These are phyloP conservation scores for Boletellus dicymbophilus DNA, from an alignment of 1,284 basidiomycete species.

Conservation along the genomic window DNA sequence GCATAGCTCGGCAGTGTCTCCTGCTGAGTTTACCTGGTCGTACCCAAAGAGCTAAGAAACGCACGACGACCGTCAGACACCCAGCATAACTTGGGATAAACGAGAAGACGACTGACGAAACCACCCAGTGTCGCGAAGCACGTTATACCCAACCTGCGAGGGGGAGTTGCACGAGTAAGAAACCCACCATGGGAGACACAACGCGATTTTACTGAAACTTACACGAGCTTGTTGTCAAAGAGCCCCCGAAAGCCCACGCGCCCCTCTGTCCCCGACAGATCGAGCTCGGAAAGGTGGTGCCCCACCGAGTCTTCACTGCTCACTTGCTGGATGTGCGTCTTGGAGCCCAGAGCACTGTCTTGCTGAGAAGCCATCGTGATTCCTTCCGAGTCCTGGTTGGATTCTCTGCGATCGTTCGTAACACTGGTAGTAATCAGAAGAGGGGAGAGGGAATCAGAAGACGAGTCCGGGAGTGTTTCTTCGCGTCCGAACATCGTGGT, in stretches of 20 bases:
- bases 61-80: background rate
- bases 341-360: conserved; percentile 1
- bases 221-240: conserved; percentile 33
- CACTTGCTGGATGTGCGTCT: conserved; percentile 2
- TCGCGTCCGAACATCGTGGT: background rate
- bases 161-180: conserved; percentile 2
- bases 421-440: no score
- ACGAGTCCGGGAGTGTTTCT: no score
- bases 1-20: background rate
- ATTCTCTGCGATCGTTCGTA: no score
- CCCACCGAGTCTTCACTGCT: background rate
- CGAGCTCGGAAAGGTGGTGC: conserved; percentile 6
- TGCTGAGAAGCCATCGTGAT: conserved; percentile 11
- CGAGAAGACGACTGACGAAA: conserved; percentile 24
- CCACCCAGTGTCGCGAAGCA: conserved; percentile 35
- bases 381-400: background rate
- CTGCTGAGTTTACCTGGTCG: conserved; percentile 26
- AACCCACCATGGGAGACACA: background rate
- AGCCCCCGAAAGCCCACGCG: conserved; percentile 27
- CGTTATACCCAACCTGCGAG: conserved; percentile 31
- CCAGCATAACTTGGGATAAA: background rate
- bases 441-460: conserved; percentile 17
- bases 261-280: conserved; percentile 22
- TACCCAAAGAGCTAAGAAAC: conserved; percentile 32
- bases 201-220: conserved; percentile 3